phyloP scores from a whole-genome alignment of 164 flowering plant genomes.

The Dillenia suffruticosa region DNA sequence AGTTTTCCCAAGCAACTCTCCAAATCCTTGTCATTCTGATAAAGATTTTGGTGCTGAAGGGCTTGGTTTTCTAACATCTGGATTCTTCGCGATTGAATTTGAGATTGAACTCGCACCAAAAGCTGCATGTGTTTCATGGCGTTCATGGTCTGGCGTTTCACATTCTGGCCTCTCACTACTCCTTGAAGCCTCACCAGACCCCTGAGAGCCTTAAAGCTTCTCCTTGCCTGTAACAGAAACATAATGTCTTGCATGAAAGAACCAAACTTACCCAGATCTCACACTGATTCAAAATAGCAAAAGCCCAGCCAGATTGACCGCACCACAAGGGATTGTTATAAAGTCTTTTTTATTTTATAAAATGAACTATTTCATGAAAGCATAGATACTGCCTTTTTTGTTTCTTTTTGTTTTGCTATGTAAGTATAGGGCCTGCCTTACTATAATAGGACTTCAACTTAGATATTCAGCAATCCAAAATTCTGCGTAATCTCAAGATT shows the following conservation, averaged over 20 bases:
- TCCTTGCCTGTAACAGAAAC: conserved; percentile 60
- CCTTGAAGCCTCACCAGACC: conserved; percentile 96
- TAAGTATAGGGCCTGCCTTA: too few relatives aligned
- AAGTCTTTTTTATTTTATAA: too few relatives aligned
- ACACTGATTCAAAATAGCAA: too few relatives aligned
- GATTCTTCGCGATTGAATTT: conserved; percentile 81
- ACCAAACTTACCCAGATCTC: not conserved
- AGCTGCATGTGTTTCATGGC: conserved; percentile 93
- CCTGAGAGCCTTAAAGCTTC: conserved; percentile 74
- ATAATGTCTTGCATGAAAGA: not conserved
- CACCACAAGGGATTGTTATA: too few relatives aligned
- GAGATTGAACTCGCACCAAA: conserved; percentile 78
- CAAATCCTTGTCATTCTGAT: conserved; percentile 47
- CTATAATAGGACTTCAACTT: too few relatives aligned
- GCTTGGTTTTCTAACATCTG: conserved; percentile 81
- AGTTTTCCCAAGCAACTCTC: conserved; percentile 58
- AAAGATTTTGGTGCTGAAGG: conserved; percentile 38
- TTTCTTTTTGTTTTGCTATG: too few relatives aligned
- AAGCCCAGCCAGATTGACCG: too few relatives aligned
- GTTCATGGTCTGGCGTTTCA: conserved; percentile 74
- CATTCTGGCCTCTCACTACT: conserved; percentile 81
- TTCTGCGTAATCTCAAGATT: too few relatives aligned
- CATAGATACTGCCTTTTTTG: too few relatives aligned
- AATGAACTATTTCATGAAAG: too few relatives aligned
- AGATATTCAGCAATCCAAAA: too few relatives aligned